phyloP scores from a whole-genome alignment of 306 rosid genomes.

The Lathyrus oleraceus region DNA sequence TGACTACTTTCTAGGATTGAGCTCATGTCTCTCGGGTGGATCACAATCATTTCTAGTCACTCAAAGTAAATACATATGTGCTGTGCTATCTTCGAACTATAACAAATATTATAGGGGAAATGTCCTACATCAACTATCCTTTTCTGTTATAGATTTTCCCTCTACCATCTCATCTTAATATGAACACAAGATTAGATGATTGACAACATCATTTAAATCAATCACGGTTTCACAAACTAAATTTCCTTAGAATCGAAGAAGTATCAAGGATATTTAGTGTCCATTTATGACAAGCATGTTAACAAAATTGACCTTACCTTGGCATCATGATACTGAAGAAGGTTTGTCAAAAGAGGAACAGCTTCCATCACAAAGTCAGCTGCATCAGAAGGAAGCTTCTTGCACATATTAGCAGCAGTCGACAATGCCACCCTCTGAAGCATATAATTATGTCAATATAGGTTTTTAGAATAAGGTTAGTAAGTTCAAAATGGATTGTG shows the following conservation, averaged over 20 bases:
- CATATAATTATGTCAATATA: conserved; percentile 12
- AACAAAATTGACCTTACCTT: conserved; percentile 49
- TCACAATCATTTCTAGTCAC: background rate
- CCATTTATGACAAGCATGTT: conserved; percentile 1
- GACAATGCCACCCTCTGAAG: conserved; percentile 91
- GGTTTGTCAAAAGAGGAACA: conserved; percentile 86
- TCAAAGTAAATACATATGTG: background rate
- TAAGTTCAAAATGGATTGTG: conserved; percentile 13
- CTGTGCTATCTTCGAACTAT: background rate
- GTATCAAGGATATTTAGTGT: conserved; percentile 3
- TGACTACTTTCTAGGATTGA: background rate
- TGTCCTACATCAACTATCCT: background rate
- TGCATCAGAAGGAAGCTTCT: conserved; percentile 96
- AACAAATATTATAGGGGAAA: background rate
- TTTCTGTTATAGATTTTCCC: background rate
- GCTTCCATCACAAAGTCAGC: conserved; percentile 99
- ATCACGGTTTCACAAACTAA: background rate
- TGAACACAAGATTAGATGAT: background rate
- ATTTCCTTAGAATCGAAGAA: background rate
- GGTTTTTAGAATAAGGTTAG: background rate
- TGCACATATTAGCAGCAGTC: conserved; percentile 99
- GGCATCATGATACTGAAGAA: conserved; percentile 91
- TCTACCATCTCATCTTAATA: background rate
- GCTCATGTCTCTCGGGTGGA: background rate
- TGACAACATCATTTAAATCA: background rate